Conservation (phyloP, 2,329 filamentous ascomycete genomes). For the Dothistroma septosporum region DNA sequence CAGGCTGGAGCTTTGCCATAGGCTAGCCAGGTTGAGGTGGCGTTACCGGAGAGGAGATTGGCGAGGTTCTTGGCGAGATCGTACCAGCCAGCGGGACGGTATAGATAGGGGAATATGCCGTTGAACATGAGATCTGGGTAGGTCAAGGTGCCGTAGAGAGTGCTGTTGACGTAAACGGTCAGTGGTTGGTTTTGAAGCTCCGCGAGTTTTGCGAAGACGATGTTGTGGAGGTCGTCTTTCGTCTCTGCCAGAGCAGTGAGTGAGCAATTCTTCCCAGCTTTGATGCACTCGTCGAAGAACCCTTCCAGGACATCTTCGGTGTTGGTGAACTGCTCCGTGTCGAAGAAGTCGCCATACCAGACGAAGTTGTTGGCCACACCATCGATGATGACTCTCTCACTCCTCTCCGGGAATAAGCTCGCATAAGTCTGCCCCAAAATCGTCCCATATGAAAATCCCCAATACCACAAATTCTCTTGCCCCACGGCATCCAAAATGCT, state of each 20-base stretch:
- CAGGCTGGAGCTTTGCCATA: constrained; percentile 14
- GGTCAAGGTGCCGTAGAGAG: constrained; percentile 16
- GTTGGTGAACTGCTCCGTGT: constrained; percentile 50
- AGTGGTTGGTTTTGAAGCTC: constrained; percentile 23
- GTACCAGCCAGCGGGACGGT: constrained; percentile 22
- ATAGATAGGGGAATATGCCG: constrained; percentile 20
- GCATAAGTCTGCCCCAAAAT: constrained; percentile 47
- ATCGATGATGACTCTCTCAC: constrained; percentile 43
- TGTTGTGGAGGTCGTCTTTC: constrained; percentile 15
- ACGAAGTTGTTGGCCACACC: constrained; percentile 44
- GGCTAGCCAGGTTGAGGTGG: constrained; percentile 19
- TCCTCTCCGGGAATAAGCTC: constrained; percentile 42
- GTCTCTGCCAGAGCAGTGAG: constrained; percentile 14
- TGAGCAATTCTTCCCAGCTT: constrained; percentile 39
- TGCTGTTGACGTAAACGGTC: constrained; percentile 22
- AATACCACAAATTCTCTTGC: constrained; percentile 36
- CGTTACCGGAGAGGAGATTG: constrained; percentile 20
- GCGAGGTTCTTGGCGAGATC: constrained; percentile 20
- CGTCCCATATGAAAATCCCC: constrained; percentile 45
- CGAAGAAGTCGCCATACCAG: constrained; percentile 44
- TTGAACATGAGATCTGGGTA: constrained; percentile 16
- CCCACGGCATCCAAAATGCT: constrained; percentile 23
- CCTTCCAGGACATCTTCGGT: constrained; percentile 53
- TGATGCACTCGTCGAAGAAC: constrained; percentile 54
- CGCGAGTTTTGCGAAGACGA: constrained; percentile 16